Evolutionary conservation across 345 rosid species (phyloP).

Genomic region (Citrus cavaleriei): DNA sequence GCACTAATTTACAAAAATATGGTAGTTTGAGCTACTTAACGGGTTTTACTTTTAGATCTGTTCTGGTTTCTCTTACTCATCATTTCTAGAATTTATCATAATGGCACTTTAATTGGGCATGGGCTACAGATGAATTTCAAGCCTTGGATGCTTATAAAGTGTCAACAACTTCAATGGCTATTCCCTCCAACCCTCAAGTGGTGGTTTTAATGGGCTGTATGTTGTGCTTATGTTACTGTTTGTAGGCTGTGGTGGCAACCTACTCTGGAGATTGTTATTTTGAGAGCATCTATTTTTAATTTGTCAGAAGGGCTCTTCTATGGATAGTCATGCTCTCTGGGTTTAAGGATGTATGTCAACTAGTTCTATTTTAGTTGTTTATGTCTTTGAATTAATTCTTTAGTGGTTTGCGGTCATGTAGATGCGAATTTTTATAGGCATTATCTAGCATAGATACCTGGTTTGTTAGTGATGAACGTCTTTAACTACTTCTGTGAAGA

Average conservation of each 20-base stretch:
- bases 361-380: not conserved
- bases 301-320: not conserved
- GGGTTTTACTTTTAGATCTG: not conserved
- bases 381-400: not conserved
- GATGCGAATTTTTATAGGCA: not conserved
- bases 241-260: not conserved
- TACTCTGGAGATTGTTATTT: not conserved
- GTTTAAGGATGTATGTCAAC: not conserved
- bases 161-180: not conserved
- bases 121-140: not conserved
- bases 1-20: not conserved
- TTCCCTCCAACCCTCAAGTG: not conserved
- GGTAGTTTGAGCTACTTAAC: not conserved
- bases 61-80: not conserved
- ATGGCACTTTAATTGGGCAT: not conserved
- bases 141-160: not conserved
- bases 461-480: not conserved
- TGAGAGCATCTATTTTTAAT: not conserved
- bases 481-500: not conserved
- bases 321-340: not conserved
- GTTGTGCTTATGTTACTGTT: not conserved
- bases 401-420: not conserved
- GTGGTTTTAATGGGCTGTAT: not conserved
- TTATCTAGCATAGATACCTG: not conserved
- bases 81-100: not conserved